phyloP scores from a whole-genome alignment of 2,329 filamentous ascomycete genomes.

The Fusarium nematophilum region DNA sequence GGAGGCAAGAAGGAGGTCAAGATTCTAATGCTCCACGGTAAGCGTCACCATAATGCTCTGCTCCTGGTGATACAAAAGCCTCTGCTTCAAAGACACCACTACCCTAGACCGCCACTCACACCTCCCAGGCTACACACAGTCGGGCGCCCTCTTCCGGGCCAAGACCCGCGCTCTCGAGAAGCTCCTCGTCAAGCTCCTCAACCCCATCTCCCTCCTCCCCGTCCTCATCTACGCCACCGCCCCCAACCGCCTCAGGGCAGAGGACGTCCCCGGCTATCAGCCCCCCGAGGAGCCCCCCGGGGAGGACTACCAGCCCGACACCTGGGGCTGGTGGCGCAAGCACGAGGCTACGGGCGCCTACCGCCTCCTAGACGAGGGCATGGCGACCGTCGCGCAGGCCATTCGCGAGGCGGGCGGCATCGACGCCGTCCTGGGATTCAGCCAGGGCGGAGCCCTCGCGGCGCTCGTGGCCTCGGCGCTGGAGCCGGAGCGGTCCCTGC shows the following conservation, averaged over 20 bases:
- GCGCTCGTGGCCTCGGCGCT: constrained; percentile 78
- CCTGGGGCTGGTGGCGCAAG: constrained; percentile 85
- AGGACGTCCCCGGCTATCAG: constrained; percentile 77
- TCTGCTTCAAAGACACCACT: background rate
- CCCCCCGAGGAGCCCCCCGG: constrained; percentile 55
- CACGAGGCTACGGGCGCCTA: constrained; percentile 74
- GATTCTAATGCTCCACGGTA: constrained; percentile 83
- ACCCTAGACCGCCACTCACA: constrained; percentile 18
- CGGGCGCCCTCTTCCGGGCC: constrained; percentile 82
- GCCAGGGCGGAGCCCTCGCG: constrained; percentile 80
- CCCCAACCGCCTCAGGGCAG: constrained; percentile 70
- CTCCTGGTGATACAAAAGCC: too few species aligned
- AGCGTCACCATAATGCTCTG: constrained; percentile 19
- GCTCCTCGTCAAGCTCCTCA: constrained; percentile 78
- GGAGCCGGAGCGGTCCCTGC: constrained; percentile 58
- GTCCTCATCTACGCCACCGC: constrained; percentile 76
- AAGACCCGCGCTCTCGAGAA: constrained; percentile 92
- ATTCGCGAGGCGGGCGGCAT: constrained; percentile 74
- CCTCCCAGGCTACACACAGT: constrained; percentile 82
- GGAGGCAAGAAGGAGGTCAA: constrained; percentile 65
- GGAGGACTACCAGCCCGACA: constrained; percentile 68
- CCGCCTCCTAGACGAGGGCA: constrained; percentile 74
- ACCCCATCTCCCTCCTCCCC: constrained; percentile 64
- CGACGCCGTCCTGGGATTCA: constrained; percentile 85
- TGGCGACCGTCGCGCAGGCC: constrained; percentile 70